Base-by-base conservation (phyloP, 2,329 filamentous ascomycete genomes). In the Macroventuria anomochaeta region DNA sequence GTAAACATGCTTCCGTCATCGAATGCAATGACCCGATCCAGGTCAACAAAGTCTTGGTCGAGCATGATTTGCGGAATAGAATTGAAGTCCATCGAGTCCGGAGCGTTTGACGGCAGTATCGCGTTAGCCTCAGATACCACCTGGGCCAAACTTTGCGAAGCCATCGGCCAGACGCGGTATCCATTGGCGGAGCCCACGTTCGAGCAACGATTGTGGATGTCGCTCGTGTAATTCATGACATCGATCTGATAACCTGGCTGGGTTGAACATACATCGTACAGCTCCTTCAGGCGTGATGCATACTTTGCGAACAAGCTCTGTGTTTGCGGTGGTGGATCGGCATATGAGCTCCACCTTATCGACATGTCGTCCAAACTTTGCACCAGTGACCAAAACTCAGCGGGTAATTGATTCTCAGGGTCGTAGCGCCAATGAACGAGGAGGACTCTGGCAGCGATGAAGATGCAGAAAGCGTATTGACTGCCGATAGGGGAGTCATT, bases 1-100 rank as follows among this genome's bases (percentile, higher is more conserved):
- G 61, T 52, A 31, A 65, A 65, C 60, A 63, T 65, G 37, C 62
- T 64, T n/a, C 60, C 61, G 17, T 63, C 62, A 12, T 64, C 62
- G 23, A 64, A 63, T 10, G 60, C 49, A n/a, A 64, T 64, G 15
- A 64, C 46, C 4, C 62, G 62, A 17, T 64, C 62, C 54, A 63
- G 48, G 23, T 58, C 54, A 6, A 61, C 47, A 20, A 58, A 64
- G 13, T 57, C 46, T 36, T 63, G 58, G 46, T 64, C 58, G 2
- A 60, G 50, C 34, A 61, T 58, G 21, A 56, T 57, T 18, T 58
- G 57, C 11, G 58, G 42, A 12, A 62, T 46, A 2, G 54, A 57
- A 13, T 44, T 56, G 20, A 57, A 52, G 8, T 61, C 58, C 15
- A 38, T 23, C 8, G 18, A 1, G 18, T 50, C 46, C 8, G 32